These are phyloP conservation scores for Astraeus odoratus DNA, from an alignment of 768 basidiomycete genomes.

Conservation along the genomic window DNA sequence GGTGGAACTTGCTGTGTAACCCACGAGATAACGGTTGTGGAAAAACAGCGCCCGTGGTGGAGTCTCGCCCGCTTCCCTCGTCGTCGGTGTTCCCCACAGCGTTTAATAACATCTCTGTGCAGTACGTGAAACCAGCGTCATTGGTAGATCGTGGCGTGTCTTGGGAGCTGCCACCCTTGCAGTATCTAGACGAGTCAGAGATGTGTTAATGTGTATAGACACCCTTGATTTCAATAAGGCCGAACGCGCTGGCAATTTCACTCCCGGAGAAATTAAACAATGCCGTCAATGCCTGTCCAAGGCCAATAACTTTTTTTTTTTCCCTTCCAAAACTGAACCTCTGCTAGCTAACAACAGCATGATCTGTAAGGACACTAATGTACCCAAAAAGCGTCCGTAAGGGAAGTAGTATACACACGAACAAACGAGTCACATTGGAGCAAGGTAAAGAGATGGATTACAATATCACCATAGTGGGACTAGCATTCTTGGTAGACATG, in stretches of 20 bases:
- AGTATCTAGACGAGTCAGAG: not conserved
- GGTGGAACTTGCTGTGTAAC: not conserved
- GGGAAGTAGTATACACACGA: slow-evolving; percentile 22
- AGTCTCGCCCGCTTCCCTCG: slow-evolving; percentile 41
- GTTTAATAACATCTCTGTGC: slow-evolving; percentile 62
- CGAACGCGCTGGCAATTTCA: not conserved
- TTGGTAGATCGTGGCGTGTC: slow-evolving; percentile 17
- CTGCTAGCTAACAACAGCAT: not conserved
- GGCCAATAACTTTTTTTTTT: too few relatives aligned
- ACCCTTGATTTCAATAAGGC: too few relatives aligned
- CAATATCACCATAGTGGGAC: slow-evolving; percentile 26
- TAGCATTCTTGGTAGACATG: slow-evolving; percentile 59
- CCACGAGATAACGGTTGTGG: slow-evolving; percentile 7
- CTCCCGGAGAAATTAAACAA: too few relatives aligned
- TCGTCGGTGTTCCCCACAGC: slow-evolving; percentile 49
- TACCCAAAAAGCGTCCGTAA: not conserved
- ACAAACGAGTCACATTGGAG: slow-evolving; percentile 21
- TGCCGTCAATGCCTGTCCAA: too few relatives aligned
- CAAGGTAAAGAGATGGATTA: slow-evolving; percentile 22
- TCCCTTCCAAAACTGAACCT: too few relatives aligned
- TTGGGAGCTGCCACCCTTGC: slow-evolving; percentile 17
- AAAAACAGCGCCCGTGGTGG: slow-evolving; percentile 42
- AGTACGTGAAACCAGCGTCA: slow-evolving; percentile 32
- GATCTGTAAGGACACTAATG: not conserved
- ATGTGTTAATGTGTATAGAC: not conserved